Base-by-base conservation (phyloP, 2,329 filamentous ascomycete genomes). In the Fusarium pininemorale region DNA sequence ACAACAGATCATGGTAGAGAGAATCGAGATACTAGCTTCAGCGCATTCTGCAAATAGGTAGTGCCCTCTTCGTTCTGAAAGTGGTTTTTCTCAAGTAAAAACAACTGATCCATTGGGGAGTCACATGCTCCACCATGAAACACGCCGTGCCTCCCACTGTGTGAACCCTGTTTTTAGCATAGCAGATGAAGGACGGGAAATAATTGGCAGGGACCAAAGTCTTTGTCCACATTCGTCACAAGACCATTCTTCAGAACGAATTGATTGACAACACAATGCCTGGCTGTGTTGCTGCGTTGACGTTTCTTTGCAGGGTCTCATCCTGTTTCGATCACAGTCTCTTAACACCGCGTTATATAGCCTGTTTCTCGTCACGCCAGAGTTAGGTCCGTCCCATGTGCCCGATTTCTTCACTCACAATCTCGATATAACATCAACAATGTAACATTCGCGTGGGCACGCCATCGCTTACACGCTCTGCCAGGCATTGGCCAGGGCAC, bases 221-320 rank as follows among this genome's bases (percentile, higher is more conserved):
- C 65, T 73, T 59, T 67, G 69, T 73, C 75, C 69, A 69, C 62
- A 66, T 69, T 61, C 74, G 61, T 77, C 75, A 75, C 66, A 71
- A 72, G 65, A 64, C 57, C 59, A 60, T 65, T 62, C 45, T 45
- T 63, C 16, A 20, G 42, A 18, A 28, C 15, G 37, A 28, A 47
- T 53, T 69, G 59, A 70, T 47, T 59, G 50, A 66, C 54, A n/a
- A 11, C 13, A 41, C 28, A 53, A 60, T 41, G 24, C 28, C 39
- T 14, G 24, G 39, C 28, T 51, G 32, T 47, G 58, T 44, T 39
- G 42, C 60, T 42, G 28, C 20, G n/a, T 64, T 65, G 66, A 57
- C 48, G 58, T 42, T 61, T 68, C 47, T 44, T 45, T 55, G 53
- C 41, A 41, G 24, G 24, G 41, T 63, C 39, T 51, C 63, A 64